A percentile compares a stretch with the other conserved stretches of the same genome.
Conservation (phyloP, 2,329 filamentous ascomycete species). For the Pezicula neosporulosa region DNA sequence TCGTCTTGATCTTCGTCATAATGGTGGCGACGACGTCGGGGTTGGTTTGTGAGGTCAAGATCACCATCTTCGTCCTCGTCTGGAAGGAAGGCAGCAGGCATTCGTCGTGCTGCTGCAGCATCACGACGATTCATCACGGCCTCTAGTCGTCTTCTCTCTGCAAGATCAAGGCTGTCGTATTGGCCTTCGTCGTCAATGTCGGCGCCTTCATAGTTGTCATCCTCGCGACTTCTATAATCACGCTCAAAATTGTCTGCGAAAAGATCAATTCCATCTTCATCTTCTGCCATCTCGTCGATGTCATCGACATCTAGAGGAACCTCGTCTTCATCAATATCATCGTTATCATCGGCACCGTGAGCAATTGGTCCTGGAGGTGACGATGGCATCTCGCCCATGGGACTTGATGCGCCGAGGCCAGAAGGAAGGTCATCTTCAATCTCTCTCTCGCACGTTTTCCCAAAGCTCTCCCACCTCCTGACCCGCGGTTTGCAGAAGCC, state of each 20-base stretch:
- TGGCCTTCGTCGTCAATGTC: slow-evolving; percentile 78
- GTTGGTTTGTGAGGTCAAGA: slow-evolving; percentile 81
- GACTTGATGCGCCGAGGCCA: slow-evolving; percentile 50
- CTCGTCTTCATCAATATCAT: slow-evolving; percentile 68
- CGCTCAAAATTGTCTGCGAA: slow-evolving; percentile 72
- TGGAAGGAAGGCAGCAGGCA: slow-evolving; percentile 70
- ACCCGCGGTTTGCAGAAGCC: slow-evolving; percentile 78
- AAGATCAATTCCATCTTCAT: slow-evolving; percentile 75
- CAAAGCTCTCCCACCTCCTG: slow-evolving; percentile 41
- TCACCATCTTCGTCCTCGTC: slow-evolving; percentile 84
- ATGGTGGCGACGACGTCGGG: slow-evolving; percentile 77
- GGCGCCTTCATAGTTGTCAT: slow-evolving; percentile 66
- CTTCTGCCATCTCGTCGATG: slow-evolving; percentile 77
- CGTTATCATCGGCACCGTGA: slow-evolving; percentile 63
- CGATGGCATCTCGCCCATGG: slow-evolving; percentile 51
- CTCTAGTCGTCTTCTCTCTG: slow-evolving; percentile 66
- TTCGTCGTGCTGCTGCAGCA: slow-evolving; percentile 63
- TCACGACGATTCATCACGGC: slow-evolving; percentile 71
- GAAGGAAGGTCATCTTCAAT: slow-evolving; percentile 58
- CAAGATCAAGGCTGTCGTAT: slow-evolving; percentile 66
- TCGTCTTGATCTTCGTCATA: slow-evolving; percentile 96
- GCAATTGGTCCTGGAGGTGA: slow-evolving; percentile 60
- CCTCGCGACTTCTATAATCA: slow-evolving; percentile 65
- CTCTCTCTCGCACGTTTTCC: slow-evolving; percentile 66
- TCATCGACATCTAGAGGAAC: slow-evolving; percentile 72